Conservation (phyloP, 352 stramenopile species). For the Pythium scleroteichum region DNA sequence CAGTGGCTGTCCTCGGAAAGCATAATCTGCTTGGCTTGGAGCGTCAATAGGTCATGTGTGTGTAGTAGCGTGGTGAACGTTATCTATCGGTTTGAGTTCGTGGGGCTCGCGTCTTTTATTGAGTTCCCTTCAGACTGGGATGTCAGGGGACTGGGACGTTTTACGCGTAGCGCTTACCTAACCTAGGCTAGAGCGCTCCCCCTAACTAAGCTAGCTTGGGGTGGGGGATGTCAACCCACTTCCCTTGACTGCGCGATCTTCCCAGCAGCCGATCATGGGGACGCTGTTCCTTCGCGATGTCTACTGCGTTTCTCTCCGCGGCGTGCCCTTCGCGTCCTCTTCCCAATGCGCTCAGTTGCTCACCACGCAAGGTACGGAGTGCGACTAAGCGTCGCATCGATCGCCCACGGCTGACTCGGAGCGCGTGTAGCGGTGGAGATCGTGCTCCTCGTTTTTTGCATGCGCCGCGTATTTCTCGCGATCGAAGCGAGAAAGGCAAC, state of each 20-base stretch:
- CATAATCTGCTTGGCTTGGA: background rate
- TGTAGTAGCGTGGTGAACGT: no score
- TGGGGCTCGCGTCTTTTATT: no score
- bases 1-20: slow-evolving; percentile 19
- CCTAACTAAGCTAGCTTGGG: background rate
- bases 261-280: background rate
- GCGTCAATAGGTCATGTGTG: no score
- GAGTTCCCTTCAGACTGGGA: no score
- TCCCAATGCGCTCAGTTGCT: slow-evolving; percentile 20
- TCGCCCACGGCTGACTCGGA: no score
- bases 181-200: no score
- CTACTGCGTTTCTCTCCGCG: slow-evolving; percentile 29
- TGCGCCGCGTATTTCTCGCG: slow-evolving; percentile 43
- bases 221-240: background rate
- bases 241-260: background rate
- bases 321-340: slow-evolving; percentile 11
- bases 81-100: no score
- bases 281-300: slow-evolving; percentile 21
- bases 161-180: no score
- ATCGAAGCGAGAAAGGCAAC: background rate
- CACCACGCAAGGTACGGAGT: slow-evolving; percentile 18
- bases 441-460: slow-evolving; percentile 40
- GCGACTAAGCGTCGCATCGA: no score
- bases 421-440: slow-evolving; percentile 23
- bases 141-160: no score